Base-by-base conservation (phyloP, 805 yeast genomes). In the Candida chilensis region DNA sequence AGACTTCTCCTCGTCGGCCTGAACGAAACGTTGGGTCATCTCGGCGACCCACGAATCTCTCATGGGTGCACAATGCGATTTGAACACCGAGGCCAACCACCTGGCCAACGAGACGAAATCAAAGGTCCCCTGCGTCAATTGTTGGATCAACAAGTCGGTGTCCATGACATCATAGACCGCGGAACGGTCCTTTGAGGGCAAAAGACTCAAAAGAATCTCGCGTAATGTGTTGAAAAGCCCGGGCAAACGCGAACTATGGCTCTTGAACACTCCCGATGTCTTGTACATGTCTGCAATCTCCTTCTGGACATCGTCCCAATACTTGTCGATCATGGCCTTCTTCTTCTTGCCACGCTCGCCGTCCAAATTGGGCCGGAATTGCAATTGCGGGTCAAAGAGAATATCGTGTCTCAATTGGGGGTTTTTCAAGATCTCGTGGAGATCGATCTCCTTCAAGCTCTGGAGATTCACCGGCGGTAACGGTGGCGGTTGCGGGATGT, bases 21-120 rank as follows among this genome's bases (percentile, higher is more conserved):
- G 60, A 21, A 56, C 64, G 44, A 83, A 75, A 41, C 70, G 70
- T 9, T 50, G 43, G 28, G 73, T 72, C 92, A 88, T 84, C 43
- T 79, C 84, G 42, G 75, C 83, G 21, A 88, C 94, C 87, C 92
- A 80, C 24, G 73, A 58, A 53, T 85, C 95, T 49, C 96, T 71
- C 94, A 86, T 86, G 37, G 96, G 96, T 5, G 96, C 95, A 57
- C 96, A 87, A 50, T 85, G 95, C 31, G 78, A 74, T 55, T 87
- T 85, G 56, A 90, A 79, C 19, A 86, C 72, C 19, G 68, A 63
- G 2, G 85, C 74, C 25, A 88, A 64, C 90, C 94, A 83, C 33
- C 65, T 64, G 2, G 88, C 70, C 42, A 86, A 67, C 21, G 71
- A 66, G 13, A 74, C 71, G 57, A 82, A 83, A 50, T 80, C 83